Evolutionary conservation across 257 asterid species (phyloP).

Genomic region (Ilex asprella): DNA sequence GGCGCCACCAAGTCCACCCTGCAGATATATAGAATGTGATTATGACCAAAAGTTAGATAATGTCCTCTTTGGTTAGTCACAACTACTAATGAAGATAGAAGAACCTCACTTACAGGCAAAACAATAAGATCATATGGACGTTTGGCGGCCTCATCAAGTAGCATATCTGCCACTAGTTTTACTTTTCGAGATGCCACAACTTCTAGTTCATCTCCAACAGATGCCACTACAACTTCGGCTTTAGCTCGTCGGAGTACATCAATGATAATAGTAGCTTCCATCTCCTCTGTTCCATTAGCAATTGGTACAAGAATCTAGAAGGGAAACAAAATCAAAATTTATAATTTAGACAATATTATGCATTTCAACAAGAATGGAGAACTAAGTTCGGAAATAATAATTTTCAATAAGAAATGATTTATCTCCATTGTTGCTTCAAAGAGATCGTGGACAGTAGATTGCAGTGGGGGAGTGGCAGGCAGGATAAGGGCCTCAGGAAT

Average conservation of each 20-base stretch:
- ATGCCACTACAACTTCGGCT: slow-evolving; percentile 83
- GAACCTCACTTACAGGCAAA: slow-evolving; percentile 55
- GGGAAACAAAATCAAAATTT: slow-evolving; percentile 1
- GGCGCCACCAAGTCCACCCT: slow-evolving; percentile 99
- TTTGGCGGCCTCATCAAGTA: slow-evolving; percentile 60
- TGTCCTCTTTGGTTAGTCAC: neutral
- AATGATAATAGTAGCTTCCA: slow-evolving; percentile 84
- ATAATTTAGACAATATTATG: neutral
- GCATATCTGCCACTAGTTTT: slow-evolving; percentile 77
- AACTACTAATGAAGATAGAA: slow-evolving; percentile 1
- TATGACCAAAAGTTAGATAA: neutral
- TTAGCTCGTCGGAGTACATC: slow-evolving; percentile 90
- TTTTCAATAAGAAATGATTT: no score
- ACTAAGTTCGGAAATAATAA: no score
- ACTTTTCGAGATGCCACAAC: slow-evolving; percentile 87
- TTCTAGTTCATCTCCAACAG: slow-evolving; percentile 66
- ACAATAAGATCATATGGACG: slow-evolving; percentile 70
- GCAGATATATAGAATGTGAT: slow-evolving; percentile 8
- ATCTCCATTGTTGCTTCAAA: no score
- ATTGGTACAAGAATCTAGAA: slow-evolving; percentile 91
- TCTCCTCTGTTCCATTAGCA: slow-evolving; percentile 93
- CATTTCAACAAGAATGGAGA: no score
- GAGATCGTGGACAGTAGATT: no score
- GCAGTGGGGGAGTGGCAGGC: no score
- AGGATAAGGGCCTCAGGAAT: no score